phyloP scores from a whole-genome alignment of 139 green algal genomes.

The Picochlorum sp. region DNA sequence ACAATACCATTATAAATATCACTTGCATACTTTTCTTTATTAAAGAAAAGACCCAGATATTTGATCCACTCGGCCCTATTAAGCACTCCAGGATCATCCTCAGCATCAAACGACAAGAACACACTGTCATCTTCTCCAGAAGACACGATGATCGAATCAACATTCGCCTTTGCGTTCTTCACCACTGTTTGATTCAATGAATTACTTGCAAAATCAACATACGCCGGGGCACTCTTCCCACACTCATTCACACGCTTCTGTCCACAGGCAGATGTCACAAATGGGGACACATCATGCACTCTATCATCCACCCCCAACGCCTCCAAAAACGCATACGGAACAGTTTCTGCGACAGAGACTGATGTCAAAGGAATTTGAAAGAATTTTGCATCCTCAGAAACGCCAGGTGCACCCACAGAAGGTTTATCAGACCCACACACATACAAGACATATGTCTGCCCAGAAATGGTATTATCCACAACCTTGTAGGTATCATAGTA shows the following conservation, averaged over 20 bases:
- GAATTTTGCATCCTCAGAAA: conserved; percentile 40
- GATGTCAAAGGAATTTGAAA: conserved; percentile 59
- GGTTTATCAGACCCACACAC: conserved; percentile 52
- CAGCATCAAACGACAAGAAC: conserved; percentile 40
- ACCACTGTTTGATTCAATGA: conserved; percentile 17
- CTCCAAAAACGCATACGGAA: conserved; percentile 51
- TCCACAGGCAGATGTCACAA: conserved; percentile 46
- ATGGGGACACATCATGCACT: conserved; percentile 41
- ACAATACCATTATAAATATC: conserved; percentile 34
- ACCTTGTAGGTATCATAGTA: conserved; percentile 63
- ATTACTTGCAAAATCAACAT: conserved; percentile 7
- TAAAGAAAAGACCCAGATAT: conserved; percentile 79
- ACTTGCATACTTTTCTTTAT: conserved; percentile 56
- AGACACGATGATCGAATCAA: conserved; percentile 33
- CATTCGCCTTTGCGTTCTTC: background rate
- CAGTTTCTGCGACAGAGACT: conserved; percentile 46
- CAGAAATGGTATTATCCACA: conserved; percentile 35
- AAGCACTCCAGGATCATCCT: conserved; percentile 38
- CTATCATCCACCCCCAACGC: conserved; percentile 51
- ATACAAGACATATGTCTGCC: conserved; percentile 74
- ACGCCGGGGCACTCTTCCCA: background rate
- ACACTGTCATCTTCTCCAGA: conserved; percentile 5
- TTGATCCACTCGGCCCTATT: conserved; percentile 77
- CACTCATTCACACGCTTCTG: conserved; percentile 36
- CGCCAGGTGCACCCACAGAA: background rate